phyloP scores from a whole-genome alignment of 1,139 yeast species.

The Zygoascus hellenicus region DNA sequence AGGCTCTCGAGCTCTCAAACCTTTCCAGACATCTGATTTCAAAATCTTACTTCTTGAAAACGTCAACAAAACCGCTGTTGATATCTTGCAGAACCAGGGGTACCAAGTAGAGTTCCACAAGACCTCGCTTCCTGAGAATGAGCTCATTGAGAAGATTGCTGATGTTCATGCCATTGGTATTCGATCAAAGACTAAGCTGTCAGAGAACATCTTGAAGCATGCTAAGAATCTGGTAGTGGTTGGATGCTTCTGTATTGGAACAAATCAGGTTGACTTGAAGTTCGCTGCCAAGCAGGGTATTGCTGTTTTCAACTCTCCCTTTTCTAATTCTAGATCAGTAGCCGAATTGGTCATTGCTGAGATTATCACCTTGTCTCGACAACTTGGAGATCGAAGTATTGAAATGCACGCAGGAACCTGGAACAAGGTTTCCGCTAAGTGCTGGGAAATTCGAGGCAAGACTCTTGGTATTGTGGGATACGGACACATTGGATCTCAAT shows the following conservation, averaged over 20 bases:
- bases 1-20: conserved; percentile 61
- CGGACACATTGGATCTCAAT: conserved; percentile 97
- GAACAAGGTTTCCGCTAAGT: conserved; percentile 91
- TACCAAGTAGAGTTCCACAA: conserved; percentile 95
- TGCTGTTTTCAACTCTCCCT: conserved; percentile 97
- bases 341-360: conserved; percentile 98
- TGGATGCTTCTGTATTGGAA: conserved; percentile 99
- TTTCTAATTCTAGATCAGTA: conserved; percentile 96
- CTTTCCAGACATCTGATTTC: conserved; percentile 86
- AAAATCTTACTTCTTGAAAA: conserved; percentile 87
- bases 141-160: conserved; percentile 86
- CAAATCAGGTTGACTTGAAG: conserved; percentile 93
- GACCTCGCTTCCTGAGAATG: conserved; percentile 85
- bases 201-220: conserved; percentile 68
- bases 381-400: conserved; percentile 92
- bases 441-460: conserved; percentile 99
- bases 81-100: conserved; percentile 80
- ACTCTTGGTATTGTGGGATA: conserved; percentile 96
- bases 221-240: conserved; percentile 86
- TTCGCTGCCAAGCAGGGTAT: conserved; percentile 90
- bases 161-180: conserved; percentile 97
- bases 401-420: conserved; percentile 97
- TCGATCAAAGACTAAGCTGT: conserved; percentile 91
- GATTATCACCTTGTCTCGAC: conserved; percentile 90
- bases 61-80: conserved; percentile 86